Evolutionary conservation across 495 filamentous ascomycete genomes (phyloP).

Genomic region (Aspergillus kassunensis): DNA sequence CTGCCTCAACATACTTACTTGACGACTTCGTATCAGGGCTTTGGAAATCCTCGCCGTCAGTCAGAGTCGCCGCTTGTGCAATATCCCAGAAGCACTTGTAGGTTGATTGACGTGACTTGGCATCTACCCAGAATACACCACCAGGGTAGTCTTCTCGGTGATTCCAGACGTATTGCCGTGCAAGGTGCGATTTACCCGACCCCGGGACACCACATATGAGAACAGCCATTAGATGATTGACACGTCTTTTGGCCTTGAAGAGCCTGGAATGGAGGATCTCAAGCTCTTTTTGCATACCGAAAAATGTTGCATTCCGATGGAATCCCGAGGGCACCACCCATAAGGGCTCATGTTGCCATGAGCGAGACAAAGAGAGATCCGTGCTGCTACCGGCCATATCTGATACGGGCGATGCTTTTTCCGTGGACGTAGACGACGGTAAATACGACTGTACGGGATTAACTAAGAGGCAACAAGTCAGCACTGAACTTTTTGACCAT

Average conservation of each 20-base stretch:
- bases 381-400: constrained; percentile 24
- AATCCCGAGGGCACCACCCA: constrained; percentile 74
- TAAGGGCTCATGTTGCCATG: constrained; percentile 22
- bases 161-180: constrained; percentile 72
- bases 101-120: constrained; percentile 59
- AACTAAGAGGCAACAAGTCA: constrained; percentile 31
- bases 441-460: constrained; percentile 10
- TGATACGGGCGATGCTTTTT: constrained; percentile 26
- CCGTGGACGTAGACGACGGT: constrained; percentile 10
- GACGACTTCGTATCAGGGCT: constrained; percentile 39
- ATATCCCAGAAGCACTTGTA: constrained; percentile 73
- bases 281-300: constrained; percentile 69
- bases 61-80: constrained; percentile 59
- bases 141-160: constrained; percentile 64
- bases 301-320: constrained; percentile 72
- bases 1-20: constrained; percentile 53
- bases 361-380: constrained; percentile 20
- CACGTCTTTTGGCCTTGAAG: constrained; percentile 57
- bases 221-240: constrained; percentile 62
- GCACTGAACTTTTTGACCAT: constrained; percentile 25
- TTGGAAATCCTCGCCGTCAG: constrained; percentile 34
- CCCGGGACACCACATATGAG: constrained; percentile 72
- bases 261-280: constrained; percentile 64
- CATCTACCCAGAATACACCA: constrained; percentile 77
- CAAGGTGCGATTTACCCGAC: constrained; percentile 77